Percentiles rank a stretch among this genome's conserved stretches.
Evolutionary conservation across 2,329 filamentous ascomycete genomes (phyloP).

Genomic region (Aspergillus awamori): DNA sequence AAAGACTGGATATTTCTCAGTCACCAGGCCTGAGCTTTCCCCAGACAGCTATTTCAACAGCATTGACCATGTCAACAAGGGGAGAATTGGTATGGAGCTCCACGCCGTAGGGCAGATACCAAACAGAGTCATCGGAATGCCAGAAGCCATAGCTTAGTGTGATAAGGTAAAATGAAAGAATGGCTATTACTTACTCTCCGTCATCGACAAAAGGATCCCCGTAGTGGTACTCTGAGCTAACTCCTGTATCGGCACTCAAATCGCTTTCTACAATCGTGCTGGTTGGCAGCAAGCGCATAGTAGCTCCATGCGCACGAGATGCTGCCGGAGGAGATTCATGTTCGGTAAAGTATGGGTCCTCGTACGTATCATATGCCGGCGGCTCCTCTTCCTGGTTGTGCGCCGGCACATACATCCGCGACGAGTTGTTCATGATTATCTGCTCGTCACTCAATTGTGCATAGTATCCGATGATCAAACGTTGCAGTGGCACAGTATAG

Average conservation of each 20-base stretch:
- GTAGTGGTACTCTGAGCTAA: slow-evolving; percentile 32
- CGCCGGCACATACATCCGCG: slow-evolving; percentile 34
- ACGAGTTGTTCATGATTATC: slow-evolving; percentile 25
- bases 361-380: slow-evolving; percentile 42
- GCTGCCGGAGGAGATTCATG: slow-evolving; percentile 30
- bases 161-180: slow-evolving; percentile 20
- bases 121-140: slow-evolving; percentile 18
- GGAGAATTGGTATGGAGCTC: not conserved
- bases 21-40: not conserved
- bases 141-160: slow-evolving; percentile 6
- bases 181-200: slow-evolving; percentile 16
- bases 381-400: slow-evolving; percentile 47
- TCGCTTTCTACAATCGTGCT: slow-evolving; percentile 41
- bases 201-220: slow-evolving; percentile 25
- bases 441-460: slow-evolving; percentile 6
- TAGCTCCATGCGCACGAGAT: slow-evolving; percentile 39
- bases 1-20: not conserved
- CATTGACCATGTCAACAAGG: slow-evolving; percentile 5
- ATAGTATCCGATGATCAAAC: slow-evolving; percentile 11
- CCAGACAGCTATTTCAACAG: not conserved
- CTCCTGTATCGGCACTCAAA: slow-evolving; percentile 29
- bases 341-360: slow-evolving; percentile 27
- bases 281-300: slow-evolving; percentile 51
- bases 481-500: not conserved
- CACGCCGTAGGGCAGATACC: not conserved